Conservation (phyloP, 805 yeast species). For the Alloascoidea hylecoeti region DNA sequence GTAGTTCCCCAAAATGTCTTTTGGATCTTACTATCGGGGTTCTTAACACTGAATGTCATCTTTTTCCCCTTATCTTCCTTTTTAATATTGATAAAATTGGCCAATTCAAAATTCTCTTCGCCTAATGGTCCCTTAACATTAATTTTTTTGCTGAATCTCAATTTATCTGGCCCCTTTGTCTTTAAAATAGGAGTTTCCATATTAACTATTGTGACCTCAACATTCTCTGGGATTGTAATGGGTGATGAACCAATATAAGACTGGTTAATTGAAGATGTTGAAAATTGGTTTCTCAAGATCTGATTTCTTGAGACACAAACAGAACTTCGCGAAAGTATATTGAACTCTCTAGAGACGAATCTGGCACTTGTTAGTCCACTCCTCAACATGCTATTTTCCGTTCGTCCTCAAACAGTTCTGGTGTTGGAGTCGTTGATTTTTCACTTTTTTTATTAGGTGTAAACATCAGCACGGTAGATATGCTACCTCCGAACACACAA, state of each 20-base stretch:
- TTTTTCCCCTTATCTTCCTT: conserved; percentile 15
- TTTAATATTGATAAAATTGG: conserved; percentile 48
- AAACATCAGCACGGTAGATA: too few relatives aligned
- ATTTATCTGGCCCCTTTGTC: conserved; percentile 49
- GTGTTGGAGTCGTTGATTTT: too few relatives aligned
- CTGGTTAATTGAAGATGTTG: background rate
- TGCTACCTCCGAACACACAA: too few relatives aligned
- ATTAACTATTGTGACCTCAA: conserved; percentile 29
- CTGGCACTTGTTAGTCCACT: too few relatives aligned
- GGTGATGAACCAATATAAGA: conserved; percentile 81
- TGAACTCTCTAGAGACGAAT: too few relatives aligned
- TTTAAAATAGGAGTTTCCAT: conserved; percentile 43
- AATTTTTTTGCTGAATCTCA: conserved; percentile 42
- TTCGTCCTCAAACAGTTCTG: too few relatives aligned
- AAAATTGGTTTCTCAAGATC: too few relatives aligned
- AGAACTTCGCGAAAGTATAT: too few relatives aligned
- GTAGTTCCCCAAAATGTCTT: conserved; percentile 93
- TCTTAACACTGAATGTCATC: conserved; percentile 40
- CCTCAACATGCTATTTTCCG: too few relatives aligned
- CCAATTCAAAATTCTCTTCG: conserved; percentile 42
- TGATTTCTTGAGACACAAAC: too few relatives aligned
- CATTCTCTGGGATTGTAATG: conserved; percentile 50
- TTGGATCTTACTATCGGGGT: conserved; percentile 48
- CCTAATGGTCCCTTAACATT: conserved; percentile 74
- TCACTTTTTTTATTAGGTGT: too few relatives aligned